Conservation (phyloP, 75 land plant genomes). For the Cunninghamia lanceolata region DNA sequence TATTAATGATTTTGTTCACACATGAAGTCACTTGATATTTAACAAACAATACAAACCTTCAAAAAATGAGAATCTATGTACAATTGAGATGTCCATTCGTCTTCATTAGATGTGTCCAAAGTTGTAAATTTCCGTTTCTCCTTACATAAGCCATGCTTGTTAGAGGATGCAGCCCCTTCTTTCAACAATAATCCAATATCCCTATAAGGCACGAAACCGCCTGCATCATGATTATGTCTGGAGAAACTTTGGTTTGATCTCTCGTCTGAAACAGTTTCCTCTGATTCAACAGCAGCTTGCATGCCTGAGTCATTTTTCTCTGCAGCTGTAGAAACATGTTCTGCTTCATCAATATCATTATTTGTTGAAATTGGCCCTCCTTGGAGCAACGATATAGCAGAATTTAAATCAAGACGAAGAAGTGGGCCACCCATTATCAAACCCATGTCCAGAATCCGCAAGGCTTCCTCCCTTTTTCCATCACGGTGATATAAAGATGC, state of each 20-base stretch:
- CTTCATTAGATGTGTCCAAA: slow-evolving; percentile 1
- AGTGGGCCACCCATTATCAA: slow-evolving; percentile 83
- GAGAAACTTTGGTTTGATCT: background rate
- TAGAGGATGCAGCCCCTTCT: background rate
- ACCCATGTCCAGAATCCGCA: slow-evolving; percentile 83
- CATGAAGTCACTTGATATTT: slow-evolving; percentile 1
- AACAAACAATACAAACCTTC: slow-evolving; percentile 7
- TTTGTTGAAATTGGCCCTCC: background rate
- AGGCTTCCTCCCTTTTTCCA: slow-evolving; percentile 50
- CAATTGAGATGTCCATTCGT: background rate
- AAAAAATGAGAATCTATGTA: slow-evolving; percentile 3
- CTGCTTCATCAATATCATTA: background rate
- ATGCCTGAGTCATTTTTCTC: background rate
- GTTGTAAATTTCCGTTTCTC: slow-evolving; percentile 5
- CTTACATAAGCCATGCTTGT: background rate
- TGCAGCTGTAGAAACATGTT: background rate
- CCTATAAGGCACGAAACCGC: background rate
- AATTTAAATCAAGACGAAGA: slow-evolving; percentile 49
- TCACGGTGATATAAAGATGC: slow-evolving; percentile 33
- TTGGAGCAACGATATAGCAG: slow-evolving; percentile 29
- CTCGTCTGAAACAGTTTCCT: background rate
- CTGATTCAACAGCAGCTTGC: background rate
- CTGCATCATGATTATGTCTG: background rate
- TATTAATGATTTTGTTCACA: background rate
- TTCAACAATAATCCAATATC: slow-evolving; percentile 3